A percentile compares a stretch with the other conserved stretches of the same genome.
phyloP scores from a whole-genome alignment of 2,329 filamentous ascomycete species.

The Phyllosticta paracitricarpa region DNA sequence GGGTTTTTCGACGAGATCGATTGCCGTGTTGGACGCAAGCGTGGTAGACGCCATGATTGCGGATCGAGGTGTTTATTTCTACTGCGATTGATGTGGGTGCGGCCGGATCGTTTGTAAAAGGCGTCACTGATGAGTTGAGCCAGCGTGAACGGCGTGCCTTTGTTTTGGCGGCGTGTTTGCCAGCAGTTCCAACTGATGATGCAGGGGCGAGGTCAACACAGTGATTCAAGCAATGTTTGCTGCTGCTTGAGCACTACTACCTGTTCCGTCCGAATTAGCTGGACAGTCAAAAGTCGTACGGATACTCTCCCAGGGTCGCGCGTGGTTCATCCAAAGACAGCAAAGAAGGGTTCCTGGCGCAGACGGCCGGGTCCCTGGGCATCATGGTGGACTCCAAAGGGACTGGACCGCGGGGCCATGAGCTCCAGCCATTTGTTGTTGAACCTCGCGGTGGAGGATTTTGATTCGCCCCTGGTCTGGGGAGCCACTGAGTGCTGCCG shows the following conservation, averaged over 20 bases:
- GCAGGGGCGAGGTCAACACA: no score
- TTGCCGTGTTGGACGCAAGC: conserved; percentile 20
- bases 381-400: background rate
- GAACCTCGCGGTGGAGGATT: conserved; percentile 8
- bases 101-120: conserved; percentile 36
- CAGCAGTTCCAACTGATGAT: no score
- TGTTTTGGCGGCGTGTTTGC: no score
- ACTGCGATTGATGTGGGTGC: conserved; percentile 37
- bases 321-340: conserved; percentile 10
- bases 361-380: conserved; percentile 4
- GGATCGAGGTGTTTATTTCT: conserved; percentile 27
- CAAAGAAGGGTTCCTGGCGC: conserved; percentile 9
- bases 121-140: conserved; percentile 27
- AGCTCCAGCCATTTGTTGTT: conserved; percentile 9
- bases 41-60: conserved; percentile 37
- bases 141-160: conserved; percentile 19
- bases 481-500: background rate
- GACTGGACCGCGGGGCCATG: conserved; percentile 8
- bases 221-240: background rate
- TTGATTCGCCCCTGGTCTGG: background rate
- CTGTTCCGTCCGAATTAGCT: conserved; percentile 7
- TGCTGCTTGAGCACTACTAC: background rate
- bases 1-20: conserved; percentile 27
- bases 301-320: background rate
- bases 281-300: background rate